Evolutionary conservation across 768 basidiomycete species (phyloP), one percentile per base, ranked within the genome.

Genomic region (Termitomyces sp.): DNA sequence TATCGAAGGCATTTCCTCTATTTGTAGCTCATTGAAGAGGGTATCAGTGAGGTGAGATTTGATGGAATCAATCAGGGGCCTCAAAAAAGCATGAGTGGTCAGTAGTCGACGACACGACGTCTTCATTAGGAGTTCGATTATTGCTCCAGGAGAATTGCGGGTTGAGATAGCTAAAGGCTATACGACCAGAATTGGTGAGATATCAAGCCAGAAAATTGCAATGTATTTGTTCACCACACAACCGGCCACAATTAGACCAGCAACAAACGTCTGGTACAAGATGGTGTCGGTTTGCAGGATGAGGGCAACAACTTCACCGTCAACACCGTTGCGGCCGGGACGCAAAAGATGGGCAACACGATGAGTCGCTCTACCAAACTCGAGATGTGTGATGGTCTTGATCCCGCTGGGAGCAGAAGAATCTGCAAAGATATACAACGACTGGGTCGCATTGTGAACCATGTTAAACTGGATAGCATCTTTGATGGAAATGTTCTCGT

Each of bases 321-420:
- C 69, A 2, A 61, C 58, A 1, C 73, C 67, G 35, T 50, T 53
- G 2, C 73, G 69, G 18, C 61, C 59, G 0, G 77, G 77, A 16
- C 74, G 69, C 13, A 80, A 45, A 22, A 63, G 58, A 59, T 75
- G 75, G 0, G 78, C 77, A 24, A 75, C 66, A 16, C 78, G 73
- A 57, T 80, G 74, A 43, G 70, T 72, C 9, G 79, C 80, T 10
- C 74, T 73, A 18, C 69, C 72, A 60, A 80, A 81, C 53, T 81
- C 77, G 8, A 77, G 55, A 51, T 73, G 72, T 6, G 74, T 69
- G 30, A 81, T 70, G 30, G 61, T 55, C 7, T 67, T 66, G 13
- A 70, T 58, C 13, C 60, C 42, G 1, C 13, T 43, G 4, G 49
- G 33, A n/a, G 18, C 24, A 26, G 48, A 28, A 9, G 40, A 35